These are phyloP conservation scores for Euphorbia lathyris DNA, from an alignment of 345 rosid genomes.

Conservation along the genomic window DNA sequence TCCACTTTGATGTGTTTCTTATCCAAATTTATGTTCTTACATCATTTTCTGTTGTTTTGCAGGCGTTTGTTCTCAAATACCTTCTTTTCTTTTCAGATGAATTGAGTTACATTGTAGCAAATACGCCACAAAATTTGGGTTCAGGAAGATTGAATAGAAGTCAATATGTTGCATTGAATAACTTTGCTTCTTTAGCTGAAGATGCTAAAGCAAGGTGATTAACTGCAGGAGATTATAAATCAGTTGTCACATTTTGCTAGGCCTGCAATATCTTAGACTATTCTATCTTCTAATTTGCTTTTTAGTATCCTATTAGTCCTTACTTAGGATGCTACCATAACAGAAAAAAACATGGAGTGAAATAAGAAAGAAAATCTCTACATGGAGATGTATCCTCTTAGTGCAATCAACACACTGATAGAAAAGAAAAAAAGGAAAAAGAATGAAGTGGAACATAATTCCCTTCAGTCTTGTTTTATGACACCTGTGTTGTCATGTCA, in stretches of 20 bases:
- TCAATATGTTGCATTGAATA: constrained; percentile 42
- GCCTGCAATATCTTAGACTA: neutral
- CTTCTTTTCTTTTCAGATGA: constrained; percentile 83
- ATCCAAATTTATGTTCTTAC: constrained; percentile 8
- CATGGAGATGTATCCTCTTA: neutral
- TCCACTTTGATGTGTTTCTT: neutral
- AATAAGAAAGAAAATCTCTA: neutral
- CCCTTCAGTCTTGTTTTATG: neutral
- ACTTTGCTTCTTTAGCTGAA: constrained; percentile 58
- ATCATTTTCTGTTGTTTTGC: constrained; percentile 33
- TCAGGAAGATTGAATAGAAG: constrained; percentile 37
- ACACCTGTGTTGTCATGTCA: neutral
- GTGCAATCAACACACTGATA: neutral
- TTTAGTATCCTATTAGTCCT: neutral
- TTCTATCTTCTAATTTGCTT: neutral
- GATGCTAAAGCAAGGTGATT: constrained; percentile 75
- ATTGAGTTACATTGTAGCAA: constrained; percentile 39
- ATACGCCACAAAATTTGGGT: constrained; percentile 35
- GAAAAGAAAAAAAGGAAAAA: constrained; percentile 1
- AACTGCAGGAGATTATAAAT: neutral
- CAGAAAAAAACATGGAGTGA: neutral
- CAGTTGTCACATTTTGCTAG: neutral
- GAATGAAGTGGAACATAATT: neutral
- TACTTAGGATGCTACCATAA: neutral
- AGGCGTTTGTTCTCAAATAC: constrained; percentile 97